Percentiles rank a stretch among this genome's conserved stretches.
Evolutionary conservation across 768 basidiomycete species (phyloP).

Genomic region (Kwoniella sp.): DNA sequence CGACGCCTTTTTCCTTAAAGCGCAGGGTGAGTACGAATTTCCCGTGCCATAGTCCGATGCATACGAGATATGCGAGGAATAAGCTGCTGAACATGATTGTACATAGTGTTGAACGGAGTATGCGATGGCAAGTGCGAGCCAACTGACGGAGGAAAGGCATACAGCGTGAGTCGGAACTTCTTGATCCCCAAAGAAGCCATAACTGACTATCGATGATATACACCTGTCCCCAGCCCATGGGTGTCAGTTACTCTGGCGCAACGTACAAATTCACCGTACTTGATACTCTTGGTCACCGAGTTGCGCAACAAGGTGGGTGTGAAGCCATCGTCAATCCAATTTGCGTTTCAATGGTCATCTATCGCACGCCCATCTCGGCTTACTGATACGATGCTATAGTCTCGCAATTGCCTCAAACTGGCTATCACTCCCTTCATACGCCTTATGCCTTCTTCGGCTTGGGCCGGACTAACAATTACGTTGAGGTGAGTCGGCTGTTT

Average conservation of each 20-base stretch:
- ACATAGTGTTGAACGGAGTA: slow-evolving; percentile 83
- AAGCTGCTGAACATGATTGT: slow-evolving; percentile 1
- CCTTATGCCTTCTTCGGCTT: slow-evolving; percentile 97
- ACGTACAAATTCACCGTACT: slow-evolving; percentile 96
- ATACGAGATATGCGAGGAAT: not conserved
- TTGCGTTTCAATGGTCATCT: not conserved
- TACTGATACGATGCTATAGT: slow-evolving; percentile 62
- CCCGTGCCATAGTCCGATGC: not conserved
- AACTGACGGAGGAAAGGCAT: slow-evolving; percentile 65
- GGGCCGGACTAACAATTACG: slow-evolving; percentile 97
- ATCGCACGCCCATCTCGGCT: not conserved
- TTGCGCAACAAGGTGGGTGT: slow-evolving; percentile 79
- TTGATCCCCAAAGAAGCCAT: not conserved
- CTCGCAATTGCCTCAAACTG: slow-evolving; percentile 87
- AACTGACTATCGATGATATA: slow-evolving; percentile 17
- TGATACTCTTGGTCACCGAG: slow-evolving; percentile 82
- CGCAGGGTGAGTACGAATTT: slow-evolving; percentile 69
- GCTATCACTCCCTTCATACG: slow-evolving; percentile 84
- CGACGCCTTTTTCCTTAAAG: slow-evolving; percentile 98
- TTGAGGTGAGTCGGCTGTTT: slow-evolving; percentile 62
- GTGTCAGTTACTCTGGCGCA: slow-evolving; percentile 90
- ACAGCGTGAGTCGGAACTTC: slow-evolving; percentile 65
- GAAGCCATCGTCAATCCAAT: too few species aligned
- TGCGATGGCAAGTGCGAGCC: slow-evolving; percentile 78
- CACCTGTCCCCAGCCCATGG: slow-evolving; percentile 69